phyloP scores from a whole-genome alignment of 1,139 yeast genomes.

The Protomyces pachydermus region DNA sequence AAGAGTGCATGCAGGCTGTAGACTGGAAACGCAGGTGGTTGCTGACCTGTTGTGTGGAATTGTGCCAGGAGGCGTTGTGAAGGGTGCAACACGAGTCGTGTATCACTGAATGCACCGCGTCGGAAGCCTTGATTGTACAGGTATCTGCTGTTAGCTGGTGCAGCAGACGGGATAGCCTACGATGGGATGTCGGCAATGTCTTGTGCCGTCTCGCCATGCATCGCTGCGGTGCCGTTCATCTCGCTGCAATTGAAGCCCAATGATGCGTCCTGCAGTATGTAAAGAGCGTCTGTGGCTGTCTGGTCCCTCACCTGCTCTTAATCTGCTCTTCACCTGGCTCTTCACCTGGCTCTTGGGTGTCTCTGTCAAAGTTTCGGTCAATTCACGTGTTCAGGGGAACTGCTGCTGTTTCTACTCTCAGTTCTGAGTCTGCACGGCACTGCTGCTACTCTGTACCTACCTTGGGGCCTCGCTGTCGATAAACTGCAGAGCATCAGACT shows the following conservation, averaged over 20 bases:
- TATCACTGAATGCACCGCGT: slow-evolving; percentile 10
- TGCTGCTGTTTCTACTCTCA: not conserved
- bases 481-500: slow-evolving; percentile 71
- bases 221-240: not conserved
- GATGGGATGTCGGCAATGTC: not conserved
- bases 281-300: not conserved
- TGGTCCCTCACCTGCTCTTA: not conserved
- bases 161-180: no score
- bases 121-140: slow-evolving; percentile 17
- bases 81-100: slow-evolving; percentile 16
- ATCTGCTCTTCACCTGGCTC: not conserved
- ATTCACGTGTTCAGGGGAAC: no score
- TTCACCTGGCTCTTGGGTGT: not conserved
- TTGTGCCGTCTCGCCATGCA: not conserved
- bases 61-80: not conserved
- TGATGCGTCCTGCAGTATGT: no score
- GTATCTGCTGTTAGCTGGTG: not conserved
- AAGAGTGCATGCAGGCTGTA: slow-evolving; percentile 21
- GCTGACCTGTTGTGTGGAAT: not conserved
- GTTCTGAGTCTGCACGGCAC: not conserved
- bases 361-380: not conserved
- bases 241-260: no score
- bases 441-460: not conserved
- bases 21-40: slow-evolving; percentile 11
- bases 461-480: slow-evolving; percentile 46